Percentiles rank a stretch among this genome's conserved stretches.
phyloP scores from a whole-genome alignment of 129 eudicot genomes.

The Centrapalus pauciflorus region DNA sequence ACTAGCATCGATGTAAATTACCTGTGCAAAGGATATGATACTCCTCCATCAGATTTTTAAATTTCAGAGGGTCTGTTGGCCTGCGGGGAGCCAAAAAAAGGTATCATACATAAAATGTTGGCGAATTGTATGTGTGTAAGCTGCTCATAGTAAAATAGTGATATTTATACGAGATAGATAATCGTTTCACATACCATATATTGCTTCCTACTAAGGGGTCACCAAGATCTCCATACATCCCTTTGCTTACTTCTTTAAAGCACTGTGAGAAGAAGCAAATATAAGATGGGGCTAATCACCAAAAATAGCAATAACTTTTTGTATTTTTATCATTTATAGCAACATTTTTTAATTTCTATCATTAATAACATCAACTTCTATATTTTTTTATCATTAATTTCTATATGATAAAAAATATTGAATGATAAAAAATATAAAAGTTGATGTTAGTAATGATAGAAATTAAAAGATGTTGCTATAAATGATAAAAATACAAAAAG shows the following conservation, averaged over 20 bases:
- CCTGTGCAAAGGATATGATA: slow-evolving; percentile 83
- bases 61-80: slow-evolving; percentile 69
- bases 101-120: not conserved
- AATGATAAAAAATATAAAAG: too few species aligned
- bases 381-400: too few species aligned
- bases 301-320: too few species aligned
- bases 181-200: slow-evolving; percentile 50
- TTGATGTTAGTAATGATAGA: too few species aligned
- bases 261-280: slow-evolving; percentile 41
- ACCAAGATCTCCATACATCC: slow-evolving; percentile 70
- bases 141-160: too few species aligned
- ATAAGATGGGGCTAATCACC: too few species aligned
- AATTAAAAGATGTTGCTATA: too few species aligned
- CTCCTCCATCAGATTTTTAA: slow-evolving; percentile 56
- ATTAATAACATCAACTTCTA: too few species aligned
- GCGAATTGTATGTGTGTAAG: not conserved
- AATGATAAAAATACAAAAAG: too few species aligned
- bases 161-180: slow-evolving; percentile 6
- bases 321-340: too few species aligned
- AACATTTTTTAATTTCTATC: too few species aligned
- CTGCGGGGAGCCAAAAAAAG: slow-evolving; percentile 39
- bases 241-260: slow-evolving; percentile 62
- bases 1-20: slow-evolving; percentile 11
- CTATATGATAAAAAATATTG: too few species aligned
- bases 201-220: slow-evolving; percentile 69